Base-by-base conservation (phyloP, 177 flowering plant genomes). In the Tripterygium wilfordii region DNA sequence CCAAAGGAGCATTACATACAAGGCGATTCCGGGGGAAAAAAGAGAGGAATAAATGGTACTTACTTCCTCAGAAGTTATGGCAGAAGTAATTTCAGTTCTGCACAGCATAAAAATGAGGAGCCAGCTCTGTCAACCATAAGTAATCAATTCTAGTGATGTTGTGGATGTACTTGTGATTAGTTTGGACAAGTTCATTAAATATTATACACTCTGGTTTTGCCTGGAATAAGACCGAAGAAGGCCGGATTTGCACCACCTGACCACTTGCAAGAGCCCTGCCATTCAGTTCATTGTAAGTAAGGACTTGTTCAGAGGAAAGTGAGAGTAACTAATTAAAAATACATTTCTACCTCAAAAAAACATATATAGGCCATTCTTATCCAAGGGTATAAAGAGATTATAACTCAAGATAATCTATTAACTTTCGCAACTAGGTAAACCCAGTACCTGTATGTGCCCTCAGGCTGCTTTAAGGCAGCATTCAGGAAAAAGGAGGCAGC, bases 401-500 rank as follows among this genome's bases (percentile, higher is more conserved):
- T n/a, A n/a, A n/a, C n/a, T n/a, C n/a, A n/a, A n/a, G n/a, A n/a
- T n/a, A n/a, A n/a, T n/a, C n/a, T n/a, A n/a, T n/a, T n/a, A n/a
- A n/a, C n/a, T n/a, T n/a, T n/a, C n/a, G n/a, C n/a, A n/a, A n/a
- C n/a, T n/a, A n/a, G n/a, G n/a, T n/a, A n/a, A n/a, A n/a, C n/a
- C n/a, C 21, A 38, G 21, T 38, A 88, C 98, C 91, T 88, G 78
- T 89, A 92, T 29, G 74, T 65, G 21, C 94, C 98, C 45, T 85
- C 91, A 38, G 94, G 83, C 65, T 83, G 96, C 61, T 66, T 83
- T 61, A 73, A 21, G 41, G 96, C 96, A 31, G 85, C 94, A 63
- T 86, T 88, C 10, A 86, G 78, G 58, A 88, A 92, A 65, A 85
- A 92, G 1, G 98, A 72, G 45, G 96, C 96, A 60, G 96, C 84